Evolutionary conservation across 2,329 filamentous ascomycete genomes (phyloP), one percentile per base, ranked within the genome.

Genomic region (Beauveria varroae): DNA sequence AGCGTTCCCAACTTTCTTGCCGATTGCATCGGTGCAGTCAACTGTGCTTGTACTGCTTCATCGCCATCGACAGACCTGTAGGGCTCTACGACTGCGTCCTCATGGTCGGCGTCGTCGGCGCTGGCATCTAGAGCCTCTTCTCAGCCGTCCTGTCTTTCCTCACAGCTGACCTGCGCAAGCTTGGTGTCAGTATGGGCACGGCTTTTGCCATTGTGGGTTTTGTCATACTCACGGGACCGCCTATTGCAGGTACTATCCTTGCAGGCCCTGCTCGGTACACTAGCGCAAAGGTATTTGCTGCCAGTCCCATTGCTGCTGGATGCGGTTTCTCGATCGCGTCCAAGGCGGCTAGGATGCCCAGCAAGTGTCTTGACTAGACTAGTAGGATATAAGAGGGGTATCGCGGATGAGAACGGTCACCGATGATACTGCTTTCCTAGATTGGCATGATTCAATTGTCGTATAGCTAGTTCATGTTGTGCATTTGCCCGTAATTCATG

Each of bases 51-150:
- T 82, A 82, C 62, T 76, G 74, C 65, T 90, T 87, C 87, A 80
- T 83, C 20, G 80, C 77, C 1, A 82, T 91, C 7, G 64, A 69
- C 1, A 73, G 73, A 18, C 70, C 79, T 0, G 54, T 73, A 0
- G 79, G 80, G 0, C 73, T 90, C 30, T 89, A 88, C 68, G 79
- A 74, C 1, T 90, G 87, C 78, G 75, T 81, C 0, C 74, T 79
- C 0, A 75, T 86, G 52, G 89, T 87, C 68, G 88, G 88, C 2
- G 74, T 89, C 40, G 76, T 78, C 0, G 83, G 79, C 0, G 86
- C 84, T 0, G 83, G 78, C 0, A 81, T 89, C 46, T 86, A 89
- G 74, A 81, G 80, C 1, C 69, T 90, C 7, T 88, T 89, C 68
- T 86, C 86, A 0, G 84, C 85, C 0, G 67, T 81, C 0, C 67